These are phyloP conservation scores for Termitomyces sp. DNA, from an alignment of 768 basidiomycete species.

Conservation along the genomic window DNA sequence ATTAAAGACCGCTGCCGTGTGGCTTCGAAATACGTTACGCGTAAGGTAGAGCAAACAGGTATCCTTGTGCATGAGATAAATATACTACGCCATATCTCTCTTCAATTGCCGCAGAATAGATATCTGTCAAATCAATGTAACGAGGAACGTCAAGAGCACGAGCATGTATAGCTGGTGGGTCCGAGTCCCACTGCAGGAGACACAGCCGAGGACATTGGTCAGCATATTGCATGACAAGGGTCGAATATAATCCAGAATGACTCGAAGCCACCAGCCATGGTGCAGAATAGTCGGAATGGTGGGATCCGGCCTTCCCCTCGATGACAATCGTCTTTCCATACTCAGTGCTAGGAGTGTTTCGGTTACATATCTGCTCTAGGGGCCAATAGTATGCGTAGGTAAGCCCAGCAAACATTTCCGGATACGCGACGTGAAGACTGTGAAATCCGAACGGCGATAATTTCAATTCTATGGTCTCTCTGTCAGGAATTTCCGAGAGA, in stretches of 20 bases:
- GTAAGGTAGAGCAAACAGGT: constrained; percentile 11
- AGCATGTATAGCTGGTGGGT: not conserved
- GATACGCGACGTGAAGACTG: not conserved
- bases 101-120: constrained; percentile 7
- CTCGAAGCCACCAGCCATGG: constrained; percentile 1
- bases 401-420: not conserved
- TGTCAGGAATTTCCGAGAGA: not conserved
- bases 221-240: not conserved
- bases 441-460: not conserved
- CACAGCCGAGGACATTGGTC: not conserved
- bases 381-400: not conserved
- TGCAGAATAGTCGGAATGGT: not conserved
- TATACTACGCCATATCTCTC: constrained; percentile 12
- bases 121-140: constrained; percentile 6
- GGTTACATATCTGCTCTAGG: not conserved
- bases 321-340: not conserved
- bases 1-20: too few species aligned
- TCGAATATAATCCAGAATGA: constrained; percentile 6
- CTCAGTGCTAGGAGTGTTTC: not conserved
- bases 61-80: constrained; percentile 7
- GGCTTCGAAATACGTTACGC: not conserved
- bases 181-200: not conserved
- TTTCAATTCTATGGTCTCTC: not conserved
- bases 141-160: constrained; percentile 4
- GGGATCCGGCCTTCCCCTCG: not conserved